Percentiles rank a stretch among this genome's conserved stretches.
Conservation (phyloP, 352 stramenopile species). For the Phytopythium delawarense region DNA sequence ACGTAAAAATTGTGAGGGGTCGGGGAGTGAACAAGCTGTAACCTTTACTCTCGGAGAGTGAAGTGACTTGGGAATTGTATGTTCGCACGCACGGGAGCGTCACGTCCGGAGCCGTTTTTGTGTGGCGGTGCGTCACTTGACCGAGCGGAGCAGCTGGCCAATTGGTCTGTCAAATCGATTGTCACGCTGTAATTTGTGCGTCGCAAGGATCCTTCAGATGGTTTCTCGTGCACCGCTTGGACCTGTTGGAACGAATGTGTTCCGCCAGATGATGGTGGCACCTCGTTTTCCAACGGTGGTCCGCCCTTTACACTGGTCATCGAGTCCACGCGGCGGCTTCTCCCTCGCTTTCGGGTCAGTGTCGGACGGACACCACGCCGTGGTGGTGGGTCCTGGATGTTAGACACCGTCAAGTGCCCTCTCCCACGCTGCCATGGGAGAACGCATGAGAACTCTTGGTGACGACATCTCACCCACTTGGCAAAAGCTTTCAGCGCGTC, state of each 20-base stretch:
- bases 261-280: neutral
- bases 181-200: neutral
- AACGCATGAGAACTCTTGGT: too few relatives aligned
- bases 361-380: neutral
- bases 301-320: neutral
- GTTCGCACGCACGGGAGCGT: neutral
- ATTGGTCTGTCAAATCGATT: neutral
- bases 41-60: neutral
- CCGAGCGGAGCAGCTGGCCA: neutral
- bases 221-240: neutral
- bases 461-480: too few relatives aligned
- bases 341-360: neutral
- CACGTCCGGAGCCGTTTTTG: neutral
- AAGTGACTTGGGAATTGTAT: neutral
- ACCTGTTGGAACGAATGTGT: neutral
- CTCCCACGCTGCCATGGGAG: neutral
- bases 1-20: neutral
- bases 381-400: too few relatives aligned
- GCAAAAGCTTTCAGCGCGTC: too few relatives aligned
- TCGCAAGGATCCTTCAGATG: neutral
- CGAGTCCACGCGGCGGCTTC: neutral
- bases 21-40: neutral
- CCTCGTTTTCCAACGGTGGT: neutral
- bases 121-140: neutral
- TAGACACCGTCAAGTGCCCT: neutral